These are phyloP conservation scores for Globisporangium alternatum DNA, from an alignment of 352 stramenopile genomes.

Conservation along the genomic window DNA sequence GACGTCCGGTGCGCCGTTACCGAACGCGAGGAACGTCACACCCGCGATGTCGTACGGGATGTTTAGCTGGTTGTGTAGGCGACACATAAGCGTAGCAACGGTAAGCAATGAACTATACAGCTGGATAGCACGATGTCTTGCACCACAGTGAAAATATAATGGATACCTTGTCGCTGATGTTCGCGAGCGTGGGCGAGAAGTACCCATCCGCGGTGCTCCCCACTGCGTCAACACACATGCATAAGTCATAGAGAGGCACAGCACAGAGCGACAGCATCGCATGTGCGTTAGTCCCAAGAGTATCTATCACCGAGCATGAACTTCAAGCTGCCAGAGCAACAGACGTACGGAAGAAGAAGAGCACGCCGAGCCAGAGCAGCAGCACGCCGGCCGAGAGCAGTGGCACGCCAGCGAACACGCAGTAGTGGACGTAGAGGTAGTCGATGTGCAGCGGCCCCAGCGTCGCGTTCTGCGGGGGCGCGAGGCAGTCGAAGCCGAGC, in stretches of 20 bases:
- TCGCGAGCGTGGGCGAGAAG: conserved; percentile 96
- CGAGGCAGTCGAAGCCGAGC: conserved; percentile 11
- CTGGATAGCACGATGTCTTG: background rate
- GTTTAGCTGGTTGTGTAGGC: conserved; percentile 37
- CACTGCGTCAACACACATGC: conserved; percentile 47
- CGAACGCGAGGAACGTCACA: conserved; percentile 97
- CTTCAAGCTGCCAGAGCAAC: conserved; percentile 4
- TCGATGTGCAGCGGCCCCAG: conserved; percentile 73
- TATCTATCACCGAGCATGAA: background rate
- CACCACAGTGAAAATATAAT: background rate
- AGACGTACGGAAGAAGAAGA: conserved; percentile 82
- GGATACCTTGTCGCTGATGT: conserved; percentile 90
- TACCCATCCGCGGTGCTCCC: conserved; percentile 97
- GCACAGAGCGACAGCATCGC: background rate
- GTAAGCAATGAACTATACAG: background rate
- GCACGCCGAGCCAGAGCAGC: conserved; percentile 61
- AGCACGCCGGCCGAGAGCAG: conserved; percentile 50
- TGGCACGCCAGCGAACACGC: conserved; percentile 39
- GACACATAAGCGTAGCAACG: background rate
- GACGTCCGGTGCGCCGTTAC: conserved; percentile 97
- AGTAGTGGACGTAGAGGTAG: conserved; percentile 83
- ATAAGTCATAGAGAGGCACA: background rate
- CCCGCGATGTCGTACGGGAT: conserved; percentile 93
- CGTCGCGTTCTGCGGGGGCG: conserved; percentile 41
- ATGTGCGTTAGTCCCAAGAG: background rate